Evolutionary conservation across 331 rosid species (phyloP).

Genomic region (Acacia pycnantha): DNA sequence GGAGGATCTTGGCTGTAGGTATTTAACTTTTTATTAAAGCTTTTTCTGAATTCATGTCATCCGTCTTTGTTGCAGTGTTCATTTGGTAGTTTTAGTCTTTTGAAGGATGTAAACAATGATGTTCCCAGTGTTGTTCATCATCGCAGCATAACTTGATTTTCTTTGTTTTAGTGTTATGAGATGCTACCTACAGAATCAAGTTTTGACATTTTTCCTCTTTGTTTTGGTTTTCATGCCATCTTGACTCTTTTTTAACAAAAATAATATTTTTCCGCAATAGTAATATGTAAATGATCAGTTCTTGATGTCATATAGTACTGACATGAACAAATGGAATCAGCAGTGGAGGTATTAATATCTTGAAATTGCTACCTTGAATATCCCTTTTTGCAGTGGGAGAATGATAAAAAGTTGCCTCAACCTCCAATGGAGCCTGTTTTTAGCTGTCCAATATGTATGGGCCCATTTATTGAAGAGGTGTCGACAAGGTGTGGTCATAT

Average conservation of each 20-base stretch:
- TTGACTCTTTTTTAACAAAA: no score
- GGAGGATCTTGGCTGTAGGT: not conserved
- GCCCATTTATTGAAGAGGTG: conserved; percentile 55
- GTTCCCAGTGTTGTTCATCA: not conserved
- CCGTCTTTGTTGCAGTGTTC: not conserved
- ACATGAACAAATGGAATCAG: not conserved
- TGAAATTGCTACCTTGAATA: conserved; percentile 12
- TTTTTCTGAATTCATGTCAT: not conserved
- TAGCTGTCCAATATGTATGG: conserved; percentile 87
- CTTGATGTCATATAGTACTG: not conserved
- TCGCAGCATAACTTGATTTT: not conserved
- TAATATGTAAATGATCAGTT: not conserved
- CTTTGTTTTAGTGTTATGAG: not conserved
- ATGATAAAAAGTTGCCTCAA: conserved; percentile 24
- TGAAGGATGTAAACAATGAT: not conserved
- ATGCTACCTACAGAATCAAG: not conserved
- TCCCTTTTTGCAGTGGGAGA: conserved; percentile 45
- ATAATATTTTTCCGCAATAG: no score
- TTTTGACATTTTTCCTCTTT: not conserved
- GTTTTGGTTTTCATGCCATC: no score
- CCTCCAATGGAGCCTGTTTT: conserved; percentile 65
- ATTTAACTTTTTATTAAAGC: not conserved
- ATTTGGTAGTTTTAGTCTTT: not conserved
- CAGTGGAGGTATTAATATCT: not conserved
- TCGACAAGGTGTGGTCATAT: conserved; percentile 94